Conservation (phyloP, 2,329 filamentous ascomycete genomes). For the Esteya vermicola region DNA sequence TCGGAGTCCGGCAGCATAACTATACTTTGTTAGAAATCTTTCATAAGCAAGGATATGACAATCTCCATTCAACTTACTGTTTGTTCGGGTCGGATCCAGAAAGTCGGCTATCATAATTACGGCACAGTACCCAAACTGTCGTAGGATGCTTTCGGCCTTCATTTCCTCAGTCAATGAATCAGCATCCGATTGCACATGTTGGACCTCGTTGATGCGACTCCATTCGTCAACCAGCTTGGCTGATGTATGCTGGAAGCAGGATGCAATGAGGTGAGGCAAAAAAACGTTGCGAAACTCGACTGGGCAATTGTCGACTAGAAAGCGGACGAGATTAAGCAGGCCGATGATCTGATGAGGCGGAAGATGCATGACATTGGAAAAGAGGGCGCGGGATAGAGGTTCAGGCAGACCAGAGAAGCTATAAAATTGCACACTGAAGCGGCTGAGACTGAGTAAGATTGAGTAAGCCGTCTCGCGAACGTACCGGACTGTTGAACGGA, state of each 20-base stretch:
- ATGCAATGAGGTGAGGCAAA: slow-evolving; percentile 67
- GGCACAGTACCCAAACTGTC: slow-evolving; percentile 82
- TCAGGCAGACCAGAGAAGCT: slow-evolving; percentile 72
- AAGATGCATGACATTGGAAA: slow-evolving; percentile 66
- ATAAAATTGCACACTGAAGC: slow-evolving; percentile 78
- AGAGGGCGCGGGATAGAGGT: slow-evolving; percentile 71
- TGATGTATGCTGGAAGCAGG: slow-evolving; percentile 77
- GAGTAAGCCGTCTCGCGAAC: slow-evolving; percentile 90
- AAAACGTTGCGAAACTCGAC: slow-evolving; percentile 64
- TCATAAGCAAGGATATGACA: not conserved
- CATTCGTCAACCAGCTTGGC: slow-evolving; percentile 78
- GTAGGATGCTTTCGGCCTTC: slow-evolving; percentile 91
- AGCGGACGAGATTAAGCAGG: slow-evolving; percentile 76
- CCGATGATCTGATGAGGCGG: slow-evolving; percentile 90
- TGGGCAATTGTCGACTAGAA: slow-evolving; percentile 85
- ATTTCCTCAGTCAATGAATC: slow-evolving; percentile 88
- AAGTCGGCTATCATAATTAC: slow-evolving; percentile 86
- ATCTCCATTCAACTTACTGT: slow-evolving; percentile 25
- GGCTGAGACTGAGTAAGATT: slow-evolving; percentile 85
- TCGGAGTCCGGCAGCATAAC: slow-evolving; percentile 19
- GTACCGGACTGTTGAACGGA: slow-evolving; percentile 75
- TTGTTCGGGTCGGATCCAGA: slow-evolving; percentile 58
- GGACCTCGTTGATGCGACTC: slow-evolving; percentile 56
- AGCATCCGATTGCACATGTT: slow-evolving; percentile 48
- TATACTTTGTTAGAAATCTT: slow-evolving; percentile 5